Evolutionary conservation across 441 rosid genomes (phyloP).

Genomic region (Codiaeum variegatum): DNA sequence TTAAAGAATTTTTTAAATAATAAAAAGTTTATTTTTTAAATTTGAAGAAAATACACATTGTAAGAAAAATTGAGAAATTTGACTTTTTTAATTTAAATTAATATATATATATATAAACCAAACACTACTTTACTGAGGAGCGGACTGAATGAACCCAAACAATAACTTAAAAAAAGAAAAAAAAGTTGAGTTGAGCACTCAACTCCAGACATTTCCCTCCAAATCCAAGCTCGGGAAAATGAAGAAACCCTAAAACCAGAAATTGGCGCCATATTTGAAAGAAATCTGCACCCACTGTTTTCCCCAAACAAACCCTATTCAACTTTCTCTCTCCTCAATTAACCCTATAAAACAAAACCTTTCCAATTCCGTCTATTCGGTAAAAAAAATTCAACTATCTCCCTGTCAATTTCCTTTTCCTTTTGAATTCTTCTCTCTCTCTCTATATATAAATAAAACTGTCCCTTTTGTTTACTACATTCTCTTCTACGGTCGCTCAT

Average conservation of each 20-base stretch:
- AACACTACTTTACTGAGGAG: too few relatives aligned
- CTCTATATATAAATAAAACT: not conserved
- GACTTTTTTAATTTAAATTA: too few relatives aligned
- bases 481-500: not conserved
- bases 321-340: not conserved
- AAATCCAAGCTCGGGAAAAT: too few relatives aligned
- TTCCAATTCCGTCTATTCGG: not conserved
- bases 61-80: too few relatives aligned
- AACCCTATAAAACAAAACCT: not conserved
- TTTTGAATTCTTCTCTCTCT: not conserved
- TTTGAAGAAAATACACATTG: too few relatives aligned
- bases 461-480: not conserved
- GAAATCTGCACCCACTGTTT: not conserved
- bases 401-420: not conserved
- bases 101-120: too few relatives aligned
- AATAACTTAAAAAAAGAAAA: too few relatives aligned
- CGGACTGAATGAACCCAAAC: too few relatives aligned
- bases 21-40: too few relatives aligned
- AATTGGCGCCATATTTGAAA: conserved; percentile 3
- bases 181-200: too few relatives aligned
- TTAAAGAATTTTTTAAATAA: too few relatives aligned
- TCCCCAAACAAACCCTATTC: not conserved
- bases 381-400: not conserved
- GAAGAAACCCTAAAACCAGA: not conserved
- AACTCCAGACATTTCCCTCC: too few relatives aligned